Conservation (phyloP, 768 basidiomycete species). For the Gyrodon lividus region DNA sequence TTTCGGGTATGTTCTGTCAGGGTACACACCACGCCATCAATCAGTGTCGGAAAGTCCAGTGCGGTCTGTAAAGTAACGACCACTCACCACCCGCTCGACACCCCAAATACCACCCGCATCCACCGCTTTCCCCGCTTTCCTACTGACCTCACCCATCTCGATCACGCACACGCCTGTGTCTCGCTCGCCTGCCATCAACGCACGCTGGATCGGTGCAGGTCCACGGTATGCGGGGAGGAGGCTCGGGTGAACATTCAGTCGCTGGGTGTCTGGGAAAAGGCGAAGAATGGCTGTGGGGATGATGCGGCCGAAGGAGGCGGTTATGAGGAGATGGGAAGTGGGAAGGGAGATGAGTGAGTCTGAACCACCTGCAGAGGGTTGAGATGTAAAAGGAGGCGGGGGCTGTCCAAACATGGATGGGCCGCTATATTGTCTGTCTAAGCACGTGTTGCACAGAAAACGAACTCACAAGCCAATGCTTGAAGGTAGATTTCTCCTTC, state of each 20-base stretch:
- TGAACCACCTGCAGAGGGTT: background rate
- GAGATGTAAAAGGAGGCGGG: conserved; percentile 37
- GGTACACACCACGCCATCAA: background rate
- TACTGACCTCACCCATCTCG: conserved; percentile 59
- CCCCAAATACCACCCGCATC: conserved; percentile 79
- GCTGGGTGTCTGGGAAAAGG: conserved; percentile 54
- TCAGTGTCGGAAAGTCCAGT: background rate
- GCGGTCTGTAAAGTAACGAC: background rate
- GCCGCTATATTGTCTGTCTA: background rate
- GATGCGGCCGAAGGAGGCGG: conserved; percentile 91
- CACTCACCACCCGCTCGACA: conserved; percentile 49
- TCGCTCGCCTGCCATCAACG: conserved; percentile 62
- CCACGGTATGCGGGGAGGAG: conserved; percentile 86
- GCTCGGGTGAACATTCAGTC: conserved; percentile 90
- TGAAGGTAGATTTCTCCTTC: conserved; percentile 55
- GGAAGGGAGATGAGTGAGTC: conserved; percentile 20
- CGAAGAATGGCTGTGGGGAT: conserved; percentile 61
- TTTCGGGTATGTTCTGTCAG: conserved; percentile 50
- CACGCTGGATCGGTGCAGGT: conserved; percentile 86
- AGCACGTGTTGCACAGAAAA: background rate
- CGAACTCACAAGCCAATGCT: conserved; percentile 57
- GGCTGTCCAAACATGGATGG: conserved; percentile 39
- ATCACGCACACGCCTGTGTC: conserved; percentile 82
- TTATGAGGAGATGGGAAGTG: conserved; percentile 62
- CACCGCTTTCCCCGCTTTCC: conserved; percentile 54